Evolutionary conservation across 768 basidiomycete species (phyloP).

Genomic region (Suillus brevipes): DNA sequence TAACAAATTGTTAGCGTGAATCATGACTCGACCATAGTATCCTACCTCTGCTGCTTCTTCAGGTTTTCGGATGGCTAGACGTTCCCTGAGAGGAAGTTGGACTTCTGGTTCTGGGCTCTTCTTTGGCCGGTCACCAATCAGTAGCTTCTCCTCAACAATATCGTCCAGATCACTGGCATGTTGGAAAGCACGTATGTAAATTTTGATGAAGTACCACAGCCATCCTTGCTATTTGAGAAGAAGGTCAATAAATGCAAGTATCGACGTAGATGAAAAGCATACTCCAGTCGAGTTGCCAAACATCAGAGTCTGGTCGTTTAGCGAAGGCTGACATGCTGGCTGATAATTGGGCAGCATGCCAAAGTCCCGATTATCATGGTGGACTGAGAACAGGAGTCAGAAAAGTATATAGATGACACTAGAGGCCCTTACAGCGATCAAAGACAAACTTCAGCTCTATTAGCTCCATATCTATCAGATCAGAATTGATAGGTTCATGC

Average conservation of each 20-base stretch:
- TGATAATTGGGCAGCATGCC: constrained; percentile 79
- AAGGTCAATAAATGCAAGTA: neutral
- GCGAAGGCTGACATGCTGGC: constrained; percentile 47
- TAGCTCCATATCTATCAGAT: constrained; percentile 79
- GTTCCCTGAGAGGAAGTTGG: constrained; percentile 55
- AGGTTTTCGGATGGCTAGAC: constrained; percentile 49
- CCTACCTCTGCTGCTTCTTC: constrained; percentile 58
- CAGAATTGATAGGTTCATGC: constrained; percentile 69
- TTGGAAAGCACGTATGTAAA: constrained; percentile 77
- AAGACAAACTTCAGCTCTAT: constrained; percentile 84
- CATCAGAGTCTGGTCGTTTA: constrained; percentile 69
- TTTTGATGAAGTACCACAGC: constrained; percentile 68
- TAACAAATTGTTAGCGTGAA: constrained; percentile 29
- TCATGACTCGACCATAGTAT: constrained; percentile 6
- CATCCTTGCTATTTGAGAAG: constrained; percentile 56
- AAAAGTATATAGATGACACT: constrained; percentile 2
- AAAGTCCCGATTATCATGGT: constrained; percentile 88
- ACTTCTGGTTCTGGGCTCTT: constrained; percentile 51
- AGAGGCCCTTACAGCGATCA: constrained; percentile 55
- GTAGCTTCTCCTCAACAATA: constrained; percentile 75
- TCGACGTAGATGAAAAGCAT: constrained; percentile 27
- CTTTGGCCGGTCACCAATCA: constrained; percentile 80
- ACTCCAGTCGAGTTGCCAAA: constrained; percentile 66
- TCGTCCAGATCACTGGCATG: constrained; percentile 81
- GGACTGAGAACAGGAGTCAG: constrained; percentile 43